These are phyloP conservation scores for Thamnidium elegans DNA, from an alignment of 192 early-diverging fungal species.

Conservation along the genomic window DNA sequence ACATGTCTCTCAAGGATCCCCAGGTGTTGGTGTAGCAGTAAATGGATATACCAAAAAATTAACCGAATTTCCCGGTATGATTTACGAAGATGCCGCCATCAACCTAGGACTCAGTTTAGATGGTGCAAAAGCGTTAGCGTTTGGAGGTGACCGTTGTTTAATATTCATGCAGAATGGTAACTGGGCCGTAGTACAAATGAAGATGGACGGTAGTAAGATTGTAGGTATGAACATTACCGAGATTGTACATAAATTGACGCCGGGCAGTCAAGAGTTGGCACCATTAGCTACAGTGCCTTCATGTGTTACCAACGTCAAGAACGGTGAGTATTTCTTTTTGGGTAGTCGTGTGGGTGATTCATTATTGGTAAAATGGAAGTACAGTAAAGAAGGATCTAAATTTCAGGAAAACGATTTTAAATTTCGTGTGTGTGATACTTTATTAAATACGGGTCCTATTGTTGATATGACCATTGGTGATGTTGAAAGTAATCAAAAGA, in stretches of 20 bases:
- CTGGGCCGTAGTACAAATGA: slow-evolving; percentile 69
- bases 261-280: background rate
- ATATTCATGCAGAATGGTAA: slow-evolving; percentile 72
- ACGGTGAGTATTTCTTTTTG: slow-evolving; percentile 67
- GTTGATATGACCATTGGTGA: slow-evolving; percentile 71
- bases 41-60: slow-evolving; percentile 63
- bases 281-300: slow-evolving; percentile 46
- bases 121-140: slow-evolving; percentile 56
- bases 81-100: slow-evolving; percentile 42
- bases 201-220: slow-evolving; percentile 76
- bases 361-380: slow-evolving; percentile 63
- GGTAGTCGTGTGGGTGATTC: slow-evolving; percentile 67
- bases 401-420: slow-evolving; percentile 12
- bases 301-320: slow-evolving; percentile 44
- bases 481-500: slow-evolving; percentile 40
- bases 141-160: slow-evolving; percentile 70
- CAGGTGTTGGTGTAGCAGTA: slow-evolving; percentile 70
- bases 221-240: slow-evolving; percentile 61
- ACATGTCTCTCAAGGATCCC: slow-evolving; percentile 80
- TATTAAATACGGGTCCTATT: slow-evolving; percentile 78
- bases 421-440: slow-evolving; percentile 72
- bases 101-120: slow-evolving; percentile 71
- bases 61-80: slow-evolving; percentile 44
- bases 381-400: slow-evolving; percentile 11
- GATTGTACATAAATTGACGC: background rate